phyloP scores from a whole-genome alignment of 768 basidiomycete genomes.

The Panaeolus cyanescens region DNA sequence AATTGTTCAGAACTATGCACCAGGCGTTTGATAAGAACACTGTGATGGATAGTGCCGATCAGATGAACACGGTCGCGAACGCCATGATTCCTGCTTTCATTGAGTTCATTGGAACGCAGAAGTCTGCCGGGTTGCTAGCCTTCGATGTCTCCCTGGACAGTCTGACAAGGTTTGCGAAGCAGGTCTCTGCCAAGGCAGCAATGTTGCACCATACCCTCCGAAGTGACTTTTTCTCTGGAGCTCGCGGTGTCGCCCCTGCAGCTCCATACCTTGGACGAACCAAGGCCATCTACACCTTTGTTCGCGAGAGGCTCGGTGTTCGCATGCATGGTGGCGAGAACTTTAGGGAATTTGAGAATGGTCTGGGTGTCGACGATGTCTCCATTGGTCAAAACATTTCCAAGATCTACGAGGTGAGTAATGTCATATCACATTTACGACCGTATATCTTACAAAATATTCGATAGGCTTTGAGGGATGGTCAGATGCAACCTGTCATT shows the following conservation, averaged over 20 bases:
- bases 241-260: conserved; percentile 64
- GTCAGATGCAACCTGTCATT: conserved; percentile 62
- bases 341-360: conserved; percentile 41
- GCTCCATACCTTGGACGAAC: conserved; percentile 63
- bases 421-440: background rate
- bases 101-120: conserved; percentile 43
- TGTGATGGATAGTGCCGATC: conserved; percentile 67
- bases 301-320: conserved; percentile 65
- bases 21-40: conserved; percentile 66
- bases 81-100: conserved; percentile 53
- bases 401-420: conserved; percentile 64
- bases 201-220: conserved; percentile 49
- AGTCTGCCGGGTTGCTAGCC: conserved; percentile 29
- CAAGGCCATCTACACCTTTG: conserved; percentile 65
- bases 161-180: conserved; percentile 53
- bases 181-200: conserved; percentile 48
- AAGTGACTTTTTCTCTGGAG: conserved; percentile 57
- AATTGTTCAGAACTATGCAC: conserved; percentile 43
- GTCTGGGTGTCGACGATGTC: conserved; percentile 48
- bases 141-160: conserved; percentile 23
- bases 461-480: conserved; percentile 63
- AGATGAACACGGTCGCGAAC: conserved; percentile 66
- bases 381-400: conserved; percentile 77
- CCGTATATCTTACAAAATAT: conserved; percentile 2
- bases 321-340: conserved; percentile 82